A percentile compares a stretch with the other conserved stretches of the same genome.
Evolutionary conservation across 306 rosid species (phyloP).

Genomic region (Crotalaria pallida): DNA sequence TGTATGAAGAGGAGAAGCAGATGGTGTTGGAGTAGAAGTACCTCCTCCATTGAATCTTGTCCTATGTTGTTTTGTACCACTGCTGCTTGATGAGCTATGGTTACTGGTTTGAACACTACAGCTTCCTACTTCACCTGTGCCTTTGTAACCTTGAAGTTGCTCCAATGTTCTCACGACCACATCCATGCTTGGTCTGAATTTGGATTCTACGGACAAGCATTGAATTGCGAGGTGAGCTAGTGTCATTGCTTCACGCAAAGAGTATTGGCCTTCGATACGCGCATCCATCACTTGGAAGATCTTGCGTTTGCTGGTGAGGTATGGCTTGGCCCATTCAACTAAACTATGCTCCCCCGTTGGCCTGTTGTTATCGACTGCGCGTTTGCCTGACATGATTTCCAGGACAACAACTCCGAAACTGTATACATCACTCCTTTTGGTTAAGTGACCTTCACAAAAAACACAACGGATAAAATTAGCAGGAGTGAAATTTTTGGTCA

Average conservation of each 20-base stretch:
- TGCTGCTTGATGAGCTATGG: slow-evolving; percentile 21
- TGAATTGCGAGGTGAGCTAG: slow-evolving; percentile 54
- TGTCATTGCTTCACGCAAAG: slow-evolving; percentile 42
- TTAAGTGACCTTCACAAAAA: slow-evolving; percentile 72
- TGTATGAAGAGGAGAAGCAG: slow-evolving; percentile 36
- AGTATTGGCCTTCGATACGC: slow-evolving; percentile 46
- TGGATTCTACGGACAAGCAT: slow-evolving; percentile 58
- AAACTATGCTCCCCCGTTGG: slow-evolving; percentile 61
- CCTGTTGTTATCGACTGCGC: slow-evolving; percentile 72
- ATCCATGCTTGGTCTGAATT: slow-evolving; percentile 60
- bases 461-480: slow-evolving; percentile 12
- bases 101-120: slow-evolving; percentile 11
- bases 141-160: slow-evolving; percentile 45
- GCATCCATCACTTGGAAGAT: slow-evolving; percentile 59
- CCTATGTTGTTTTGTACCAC: slow-evolving; percentile 8
- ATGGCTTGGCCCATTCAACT: slow-evolving; percentile 87
- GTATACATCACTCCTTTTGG: slow-evolving; percentile 78
- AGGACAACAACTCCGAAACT: slow-evolving; percentile 89
- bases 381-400: slow-evolving; percentile 71
- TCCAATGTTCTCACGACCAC: slow-evolving; percentile 68
- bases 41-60: slow-evolving; percentile 17
- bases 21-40: slow-evolving; percentile 32
- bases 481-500: slow-evolving; percentile 5
- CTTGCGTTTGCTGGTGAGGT: slow-evolving; percentile 58
- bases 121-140: background rate